phyloP scores from a whole-genome alignment of 2,329 filamentous ascomycete species.

The Chaetomium olivaceum region DNA sequence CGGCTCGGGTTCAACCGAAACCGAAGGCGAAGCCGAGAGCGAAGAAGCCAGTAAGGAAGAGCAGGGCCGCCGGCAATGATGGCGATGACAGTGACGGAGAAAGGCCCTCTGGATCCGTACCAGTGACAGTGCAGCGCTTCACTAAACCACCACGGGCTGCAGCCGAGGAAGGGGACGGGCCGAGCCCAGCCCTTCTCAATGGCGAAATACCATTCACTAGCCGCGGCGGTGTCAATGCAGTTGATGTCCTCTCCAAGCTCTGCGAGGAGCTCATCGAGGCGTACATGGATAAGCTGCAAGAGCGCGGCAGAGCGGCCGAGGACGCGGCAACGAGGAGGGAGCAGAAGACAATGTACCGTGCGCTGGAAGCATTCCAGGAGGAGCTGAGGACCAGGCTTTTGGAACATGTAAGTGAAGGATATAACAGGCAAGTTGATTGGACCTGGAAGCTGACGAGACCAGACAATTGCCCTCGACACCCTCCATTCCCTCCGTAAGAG shows the following conservation, averaged over 20 bases:
- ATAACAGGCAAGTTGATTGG: background rate
- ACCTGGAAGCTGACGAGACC: background rate
- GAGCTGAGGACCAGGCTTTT: slow-evolving; percentile 58
- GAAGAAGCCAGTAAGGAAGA: slow-evolving; percentile 28
- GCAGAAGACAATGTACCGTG: slow-evolving; percentile 55
- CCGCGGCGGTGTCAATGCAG: slow-evolving; percentile 57
- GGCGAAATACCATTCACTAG: slow-evolving; percentile 56
- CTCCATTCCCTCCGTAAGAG: slow-evolving; percentile 59
- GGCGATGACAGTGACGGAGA: slow-evolving; percentile 22
- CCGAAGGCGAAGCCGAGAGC: slow-evolving; percentile 17
- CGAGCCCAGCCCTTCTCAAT: slow-evolving; percentile 48
- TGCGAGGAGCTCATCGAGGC: slow-evolving; percentile 61
- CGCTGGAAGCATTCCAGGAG: slow-evolving; percentile 59
- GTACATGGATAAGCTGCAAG: slow-evolving; percentile 50
- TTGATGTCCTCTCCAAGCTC: slow-evolving; percentile 63
- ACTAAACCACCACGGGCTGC: slow-evolving; percentile 47
- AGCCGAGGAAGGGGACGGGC: slow-evolving; percentile 46
- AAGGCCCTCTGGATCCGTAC: slow-evolving; percentile 43
- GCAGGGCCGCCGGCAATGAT: slow-evolving; percentile 19
- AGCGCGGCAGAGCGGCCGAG: slow-evolving; percentile 45
- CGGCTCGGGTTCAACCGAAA: background rate
- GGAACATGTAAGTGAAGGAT: slow-evolving; percentile 53
- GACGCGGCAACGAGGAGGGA: slow-evolving; percentile 54
- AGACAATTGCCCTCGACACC: slow-evolving; percentile 62
- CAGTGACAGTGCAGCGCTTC: slow-evolving; percentile 63